Evolutionary conservation across 345 rosid genomes (phyloP), one percentile per base, ranked within the genome.

Genomic region (Eucalyptus paniculata): DNA sequence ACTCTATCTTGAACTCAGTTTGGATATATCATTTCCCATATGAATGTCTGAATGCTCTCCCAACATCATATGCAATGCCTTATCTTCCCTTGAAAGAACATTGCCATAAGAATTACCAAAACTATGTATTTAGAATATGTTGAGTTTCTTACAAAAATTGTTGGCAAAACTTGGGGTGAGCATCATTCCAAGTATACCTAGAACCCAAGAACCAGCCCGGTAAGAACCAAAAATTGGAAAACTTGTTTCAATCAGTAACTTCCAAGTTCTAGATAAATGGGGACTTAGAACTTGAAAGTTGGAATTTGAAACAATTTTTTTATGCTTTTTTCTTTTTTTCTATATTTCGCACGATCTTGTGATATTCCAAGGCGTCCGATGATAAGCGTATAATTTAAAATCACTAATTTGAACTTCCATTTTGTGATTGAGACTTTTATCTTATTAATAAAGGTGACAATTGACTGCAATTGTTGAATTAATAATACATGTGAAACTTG

Each of bases 331-430:
- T 53, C 0, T 53, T 53, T 53, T 53, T 53, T 2, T 8, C 10
- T 19, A 53, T 18, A 0, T 53, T 53, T 53, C 5, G 0, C 10
- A 53, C 0, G 10, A 53, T 53, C 5, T 1, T 1, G 0, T 0
- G 0, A 53, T 53, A 53, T 53, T 53, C 56, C 10, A 53, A 53
- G 0, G 0, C 24, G 0, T 53, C 0, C 10, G 5, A 19, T 53
- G 2, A 53, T 53, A 18, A 7, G 9, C 0, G 0, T 8, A 19
- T 8, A 8, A 53, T 7, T 53, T 53, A 0, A 0, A 53, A 53
- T 19, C 9, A 53, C 4, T 53, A 19, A 3, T 53, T 0, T 19
- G 0, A 53, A 53, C 10, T 53, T 53, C 0, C 1, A 53, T 53
- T 53, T 53, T 19, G 19, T 53, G 2, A 53, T 19, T 18, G 24